Base-by-base conservation (phyloP, 495 filamentous ascomycete genomes). In the Aspergillus nanangensis region DNA sequence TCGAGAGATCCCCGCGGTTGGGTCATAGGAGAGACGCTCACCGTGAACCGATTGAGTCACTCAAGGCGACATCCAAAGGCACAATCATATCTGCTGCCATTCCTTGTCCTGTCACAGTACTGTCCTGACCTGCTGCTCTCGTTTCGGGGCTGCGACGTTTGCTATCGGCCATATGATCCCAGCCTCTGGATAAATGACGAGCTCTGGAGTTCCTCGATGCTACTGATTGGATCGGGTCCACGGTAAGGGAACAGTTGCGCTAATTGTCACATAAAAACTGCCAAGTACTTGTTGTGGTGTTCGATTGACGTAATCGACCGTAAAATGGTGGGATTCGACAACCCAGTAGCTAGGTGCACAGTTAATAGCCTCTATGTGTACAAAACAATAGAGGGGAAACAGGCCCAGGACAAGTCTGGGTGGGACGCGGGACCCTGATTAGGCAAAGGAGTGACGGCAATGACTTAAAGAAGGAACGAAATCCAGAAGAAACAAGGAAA, bases 11-110 rank as follows among this genome's bases (percentile, higher is more conserved):
- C 18, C 20, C 15, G 8, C 14, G 21, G 20, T 3, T 4, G 3
- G 14, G 3, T 18, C 15, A 34, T 4, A 11, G n/a, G 22, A 15
- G 2, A 35, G 31, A 5, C 14, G 50, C 68, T 61, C 63, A 79
- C 75, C 72, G 72, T 60, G 72, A 70, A 52, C 75, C 75, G 53
- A 78, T 72, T 43, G 67, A 70, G 55, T 65, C 66, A 56, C 66
- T 75, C 61, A 78, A 63, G 32, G 70, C 67, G 42, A 57, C 61
- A 38, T 79, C 73, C 50, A 72, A 47, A 45, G 74, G 66, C 23
- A 73, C 65, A n/a, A n/a, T n/a, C 58, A 69, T 70, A 24, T 56
- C 60, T 32, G 61, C 50, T 36, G 72, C 63, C 62, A 66, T 70
- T 49, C 58, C 61, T 45, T 60, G 50, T 17, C 52, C 56, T 34